A percentile compares a stretch with the other conserved stretches of the same genome.
These are phyloP conservation scores for Dicorynia guianensis DNA, from an alignment of 306 rosid species.

Conservation along the genomic window DNA sequence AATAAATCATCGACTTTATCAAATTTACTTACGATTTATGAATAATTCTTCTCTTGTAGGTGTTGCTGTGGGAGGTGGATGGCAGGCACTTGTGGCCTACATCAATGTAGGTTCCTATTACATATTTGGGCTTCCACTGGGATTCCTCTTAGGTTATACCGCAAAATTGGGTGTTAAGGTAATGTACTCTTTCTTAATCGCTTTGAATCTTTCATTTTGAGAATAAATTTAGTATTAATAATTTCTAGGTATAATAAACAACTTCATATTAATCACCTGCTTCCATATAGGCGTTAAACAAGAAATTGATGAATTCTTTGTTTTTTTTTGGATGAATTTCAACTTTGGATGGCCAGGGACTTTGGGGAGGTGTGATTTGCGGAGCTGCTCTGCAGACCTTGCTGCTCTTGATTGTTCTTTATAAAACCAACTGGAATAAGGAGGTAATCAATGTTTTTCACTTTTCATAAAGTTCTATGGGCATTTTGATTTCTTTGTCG, in stretches of 20 bases:
- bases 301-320: no score
- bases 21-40: not conserved
- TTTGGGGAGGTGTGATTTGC: slow-evolving; percentile 71
- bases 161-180: slow-evolving; percentile 76
- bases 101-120: slow-evolving; percentile 83
- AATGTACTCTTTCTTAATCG: slow-evolving; percentile 11
- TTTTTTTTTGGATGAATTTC: no score
- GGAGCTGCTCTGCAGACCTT: slow-evolving; percentile 63
- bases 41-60: slow-evolving; percentile 54
- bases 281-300: no score
- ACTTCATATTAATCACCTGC: not conserved
- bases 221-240: not conserved
- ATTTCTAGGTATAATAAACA: not conserved
- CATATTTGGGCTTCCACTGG: slow-evolving; percentile 80
- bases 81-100: slow-evolving; percentile 89
- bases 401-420: slow-evolving; percentile 55
- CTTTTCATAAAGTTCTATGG: not conserved
- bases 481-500: not conserved
- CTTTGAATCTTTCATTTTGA: not conserved
- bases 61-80: slow-evolving; percentile 94
- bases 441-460: slow-evolving; percentile 50
- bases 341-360: slow-evolving; percentile 45
- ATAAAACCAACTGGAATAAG: slow-evolving; percentile 62
- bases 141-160: slow-evolving; percentile 69
- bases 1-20: not conserved